Conservation (phyloP, 331 rosid genomes). For the Cydonia oblonga region DNA sequence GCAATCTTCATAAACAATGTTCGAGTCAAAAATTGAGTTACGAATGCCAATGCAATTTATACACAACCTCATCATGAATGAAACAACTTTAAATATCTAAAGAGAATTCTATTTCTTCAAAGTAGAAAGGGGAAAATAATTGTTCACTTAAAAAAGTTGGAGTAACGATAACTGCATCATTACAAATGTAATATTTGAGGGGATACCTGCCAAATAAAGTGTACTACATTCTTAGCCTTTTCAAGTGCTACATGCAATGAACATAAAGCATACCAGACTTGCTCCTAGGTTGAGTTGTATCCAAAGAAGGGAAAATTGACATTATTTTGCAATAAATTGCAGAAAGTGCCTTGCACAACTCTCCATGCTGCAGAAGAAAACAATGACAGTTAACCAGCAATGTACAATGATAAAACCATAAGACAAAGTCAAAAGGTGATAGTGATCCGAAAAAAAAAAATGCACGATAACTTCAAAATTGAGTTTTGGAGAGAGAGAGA, state of each 20-base stretch:
- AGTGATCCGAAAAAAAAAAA: no score
- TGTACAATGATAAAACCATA: no score
- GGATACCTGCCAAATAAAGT: conserved; percentile 61
- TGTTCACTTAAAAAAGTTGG: no score
- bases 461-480: no score
- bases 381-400: not conserved
- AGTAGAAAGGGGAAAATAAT: not conserved
- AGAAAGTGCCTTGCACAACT: conserved; percentile 47
- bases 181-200: not conserved
- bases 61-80: no score
- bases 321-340: conserved; percentile 33
- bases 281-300: conserved; percentile 81
- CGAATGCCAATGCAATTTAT: no score
- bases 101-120: not conserved
- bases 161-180: not conserved
- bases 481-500: no score
- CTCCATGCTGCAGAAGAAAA: conserved; percentile 54
- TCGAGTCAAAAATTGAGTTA: no score
- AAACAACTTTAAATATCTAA: not conserved
- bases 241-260: conserved; percentile 77
- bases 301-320: conserved; percentile 66
- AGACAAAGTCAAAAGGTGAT: no score
- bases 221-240: conserved; percentile 81
- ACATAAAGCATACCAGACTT: conserved; percentile 82
- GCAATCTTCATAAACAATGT: no score